A percentile compares a stretch with the other conserved stretches of the same genome.
Conservation (phyloP, 78 protist genomes). For the Emiliania huxleyi region DNA sequence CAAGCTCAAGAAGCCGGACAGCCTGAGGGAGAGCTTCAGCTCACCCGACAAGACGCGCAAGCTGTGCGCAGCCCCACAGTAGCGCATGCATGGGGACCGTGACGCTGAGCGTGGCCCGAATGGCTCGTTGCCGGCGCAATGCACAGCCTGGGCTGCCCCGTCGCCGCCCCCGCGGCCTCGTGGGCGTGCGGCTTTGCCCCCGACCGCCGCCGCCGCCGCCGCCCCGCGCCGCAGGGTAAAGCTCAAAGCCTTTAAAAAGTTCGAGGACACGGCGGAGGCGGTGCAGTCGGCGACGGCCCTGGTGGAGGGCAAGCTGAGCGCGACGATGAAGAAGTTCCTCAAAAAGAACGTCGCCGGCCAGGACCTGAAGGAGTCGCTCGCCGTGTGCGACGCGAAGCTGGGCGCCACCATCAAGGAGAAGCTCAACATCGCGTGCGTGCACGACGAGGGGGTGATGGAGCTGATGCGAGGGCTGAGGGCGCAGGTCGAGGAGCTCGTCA, state of each 20-base stretch:
- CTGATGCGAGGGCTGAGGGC: slow-evolving; percentile 76
- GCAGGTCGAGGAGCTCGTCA: slow-evolving; percentile 68
- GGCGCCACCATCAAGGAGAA: slow-evolving; percentile 86
- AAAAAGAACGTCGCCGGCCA: slow-evolving; percentile 68
- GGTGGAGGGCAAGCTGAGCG: slow-evolving; percentile 76
- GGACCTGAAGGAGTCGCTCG: slow-evolving; percentile 65
- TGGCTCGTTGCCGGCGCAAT: no score
- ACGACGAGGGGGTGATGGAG: slow-evolving; percentile 35
- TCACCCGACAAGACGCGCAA: background rate
- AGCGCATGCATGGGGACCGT: no score
- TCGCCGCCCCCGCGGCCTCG: no score
- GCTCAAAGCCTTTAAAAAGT: slow-evolving; percentile 84
- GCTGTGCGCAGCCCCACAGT: background rate
- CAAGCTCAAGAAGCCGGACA: slow-evolving; percentile 63
- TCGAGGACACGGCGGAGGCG: slow-evolving; percentile 85
- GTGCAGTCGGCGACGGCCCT: slow-evolving; percentile 85
- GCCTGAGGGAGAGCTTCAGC: slow-evolving; percentile 33
- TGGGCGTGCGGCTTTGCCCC: no score
- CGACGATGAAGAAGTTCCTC: slow-evolving; percentile 79
- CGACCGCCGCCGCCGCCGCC: no score
- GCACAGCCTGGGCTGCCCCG: no score
- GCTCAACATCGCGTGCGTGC: slow-evolving; percentile 65
- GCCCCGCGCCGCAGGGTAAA: no score
- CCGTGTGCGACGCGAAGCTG: slow-evolving; percentile 87
- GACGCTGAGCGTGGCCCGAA: no score